Evolutionary conservation across 768 basidiomycete genomes (phyloP).

Genomic region (Vararia minispora): DNA sequence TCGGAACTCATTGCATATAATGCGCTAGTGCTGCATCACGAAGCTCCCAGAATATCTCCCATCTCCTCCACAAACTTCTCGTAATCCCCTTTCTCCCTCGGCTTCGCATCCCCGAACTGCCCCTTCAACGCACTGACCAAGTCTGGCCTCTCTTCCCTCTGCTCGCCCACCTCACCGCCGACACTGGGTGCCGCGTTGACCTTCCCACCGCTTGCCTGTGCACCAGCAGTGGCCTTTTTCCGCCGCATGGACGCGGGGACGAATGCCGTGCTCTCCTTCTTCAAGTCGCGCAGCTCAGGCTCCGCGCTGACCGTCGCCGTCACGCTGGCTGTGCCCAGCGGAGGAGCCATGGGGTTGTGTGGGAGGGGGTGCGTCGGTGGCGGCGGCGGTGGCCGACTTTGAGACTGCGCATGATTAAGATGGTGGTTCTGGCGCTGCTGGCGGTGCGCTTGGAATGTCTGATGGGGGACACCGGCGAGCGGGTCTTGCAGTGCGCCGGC

Average conservation of each 20-base stretch:
- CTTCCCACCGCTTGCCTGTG: slow-evolving; percentile 25
- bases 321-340: slow-evolving; percentile 25
- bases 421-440: too few relatives aligned
- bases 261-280: slow-evolving; percentile 91
- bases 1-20: too few relatives aligned
- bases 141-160: slow-evolving; percentile 38
- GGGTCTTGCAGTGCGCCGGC: slow-evolving; percentile 60
- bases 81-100: slow-evolving; percentile 56
- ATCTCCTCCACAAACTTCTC: slow-evolving; percentile 69
- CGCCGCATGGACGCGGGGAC: slow-evolving; percentile 76
- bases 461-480: slow-evolving; percentile 61
- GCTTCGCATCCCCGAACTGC: slow-evolving; percentile 18
- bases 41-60: slow-evolving; percentile 52
- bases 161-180: slow-evolving; percentile 2
- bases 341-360: slow-evolving; percentile 23
- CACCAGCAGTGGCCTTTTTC: slow-evolving; percentile 37
- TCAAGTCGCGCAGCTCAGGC: slow-evolving; percentile 84
- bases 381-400: too few relatives aligned
- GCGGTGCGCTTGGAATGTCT: slow-evolving; percentile 70
- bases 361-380: slow-evolving; percentile 15
- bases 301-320: slow-evolving; percentile 73
- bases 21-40: too few relatives aligned
- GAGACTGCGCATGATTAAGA: too few relatives aligned
- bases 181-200: slow-evolving; percentile 63
- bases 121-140: slow-evolving; percentile 46